These are phyloP conservation scores for Penstemon eatonii DNA, from an alignment of 257 asterid species.

Conservation along the genomic window DNA sequence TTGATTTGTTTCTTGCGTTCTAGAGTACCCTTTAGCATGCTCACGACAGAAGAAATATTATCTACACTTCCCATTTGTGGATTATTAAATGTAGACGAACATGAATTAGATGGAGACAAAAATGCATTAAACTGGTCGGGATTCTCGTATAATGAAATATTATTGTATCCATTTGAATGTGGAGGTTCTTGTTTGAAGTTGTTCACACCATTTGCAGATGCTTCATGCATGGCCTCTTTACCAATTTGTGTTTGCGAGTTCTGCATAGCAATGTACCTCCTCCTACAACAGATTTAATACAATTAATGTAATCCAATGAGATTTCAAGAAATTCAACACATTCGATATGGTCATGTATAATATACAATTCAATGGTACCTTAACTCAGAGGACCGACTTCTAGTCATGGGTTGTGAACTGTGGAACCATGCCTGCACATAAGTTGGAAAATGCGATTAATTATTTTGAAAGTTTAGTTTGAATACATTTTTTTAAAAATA, in stretches of 20 bases:
- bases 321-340: background rate
- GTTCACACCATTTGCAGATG: slow-evolving; percentile 37
- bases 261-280: slow-evolving; percentile 78
- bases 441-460: slow-evolving; percentile 23
- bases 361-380: slow-evolving; percentile 42
- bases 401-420: slow-evolving; percentile 88
- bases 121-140: slow-evolving; percentile 37
- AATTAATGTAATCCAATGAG: background rate
- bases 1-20: slow-evolving; percentile 41
- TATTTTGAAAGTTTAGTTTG: background rate
- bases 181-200: slow-evolving; percentile 38
- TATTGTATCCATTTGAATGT: slow-evolving; percentile 26
- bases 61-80: slow-evolving; percentile 49
- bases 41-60: slow-evolving; percentile 76
- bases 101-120: slow-evolving; percentile 46
- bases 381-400: slow-evolving; percentile 71
- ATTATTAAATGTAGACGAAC: slow-evolving; percentile 58
- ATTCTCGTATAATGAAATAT: slow-evolving; percentile 24
- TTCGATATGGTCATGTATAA: background rate
- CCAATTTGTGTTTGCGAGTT: slow-evolving; percentile 55
- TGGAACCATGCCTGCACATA: slow-evolving; percentile 79
- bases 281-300: slow-evolving; percentile 43
- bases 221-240: slow-evolving; percentile 50
- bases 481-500: background rate
- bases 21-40: slow-evolving; percentile 87